A percentile compares a stretch with the other conserved stretches of the same genome.
Evolutionary conservation across 2,329 filamentous ascomycete species (phyloP).

Genomic region (Diaporthe australafricana): DNA sequence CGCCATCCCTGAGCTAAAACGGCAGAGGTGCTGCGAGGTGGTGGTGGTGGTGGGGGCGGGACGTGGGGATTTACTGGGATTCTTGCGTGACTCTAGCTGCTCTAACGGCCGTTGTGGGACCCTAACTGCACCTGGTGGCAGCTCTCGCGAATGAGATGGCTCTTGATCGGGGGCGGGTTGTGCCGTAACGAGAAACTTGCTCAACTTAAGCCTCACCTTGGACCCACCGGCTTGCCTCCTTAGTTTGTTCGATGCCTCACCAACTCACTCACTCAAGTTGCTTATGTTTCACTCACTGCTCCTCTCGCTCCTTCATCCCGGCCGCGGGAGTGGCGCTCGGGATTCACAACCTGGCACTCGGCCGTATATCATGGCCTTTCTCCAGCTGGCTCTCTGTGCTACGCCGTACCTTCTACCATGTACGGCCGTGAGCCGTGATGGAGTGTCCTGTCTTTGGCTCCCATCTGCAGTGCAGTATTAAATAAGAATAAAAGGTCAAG

Average conservation of each 20-base stretch:
- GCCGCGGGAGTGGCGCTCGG: constrained; percentile 19
- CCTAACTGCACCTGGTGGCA: neutral
- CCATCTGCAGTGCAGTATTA: too few relatives aligned
- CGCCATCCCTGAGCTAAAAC: constrained; percentile 4
- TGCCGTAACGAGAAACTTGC: constrained; percentile 21
- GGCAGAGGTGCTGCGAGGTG: too few relatives aligned
- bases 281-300: constrained; percentile 17
- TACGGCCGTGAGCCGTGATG: too few relatives aligned
- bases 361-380: neutral
- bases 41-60: constrained; percentile 5
- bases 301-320: constrained; percentile 10
- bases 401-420: too few relatives aligned
- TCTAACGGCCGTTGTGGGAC: neutral
- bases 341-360: neutral
- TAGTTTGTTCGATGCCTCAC: neutral
- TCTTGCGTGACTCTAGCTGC: neutral
- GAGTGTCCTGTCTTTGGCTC: neutral
- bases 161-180: neutral
- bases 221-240: constrained; percentile 3
- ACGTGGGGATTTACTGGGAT: neutral
- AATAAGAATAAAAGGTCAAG: too few relatives aligned
- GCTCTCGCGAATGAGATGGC: neutral
- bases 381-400: neutral
- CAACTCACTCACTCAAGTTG: neutral
- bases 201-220: constrained; percentile 26